A percentile compares a stretch with the other conserved stretches of the same genome.
Conservation (phyloP, 768 basidiomycete species). For the Glaciozyma antarctica region DNA sequence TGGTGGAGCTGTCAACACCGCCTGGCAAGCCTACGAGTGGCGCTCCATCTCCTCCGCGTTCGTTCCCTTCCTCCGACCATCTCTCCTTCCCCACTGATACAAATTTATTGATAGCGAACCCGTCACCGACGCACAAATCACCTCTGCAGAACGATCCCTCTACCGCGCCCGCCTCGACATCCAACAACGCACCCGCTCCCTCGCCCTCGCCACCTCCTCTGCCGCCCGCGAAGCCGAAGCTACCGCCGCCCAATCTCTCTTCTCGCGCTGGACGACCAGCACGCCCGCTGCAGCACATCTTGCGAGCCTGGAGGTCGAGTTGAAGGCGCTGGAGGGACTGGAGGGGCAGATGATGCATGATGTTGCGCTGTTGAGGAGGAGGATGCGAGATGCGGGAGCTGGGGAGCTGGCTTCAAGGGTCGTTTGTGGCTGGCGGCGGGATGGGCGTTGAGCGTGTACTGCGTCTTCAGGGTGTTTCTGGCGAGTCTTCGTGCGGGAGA, state of each 20-base stretch:
- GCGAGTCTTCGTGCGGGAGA: slow-evolving; percentile 8
- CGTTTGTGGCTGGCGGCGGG: slow-evolving; percentile 28
- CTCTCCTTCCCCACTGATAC: neutral
- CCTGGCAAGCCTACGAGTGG: slow-evolving; percentile 37
- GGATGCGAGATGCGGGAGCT: slow-evolving; percentile 32
- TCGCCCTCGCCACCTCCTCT: slow-evolving; percentile 22
- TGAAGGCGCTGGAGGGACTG: slow-evolving; percentile 28
- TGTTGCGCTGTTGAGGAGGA: slow-evolving; percentile 23
- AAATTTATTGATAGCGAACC: slow-evolving; percentile 5
- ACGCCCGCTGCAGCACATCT: slow-evolving; percentile 16
- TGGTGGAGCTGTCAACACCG: slow-evolving; percentile 35
- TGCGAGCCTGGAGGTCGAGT: slow-evolving; percentile 32
- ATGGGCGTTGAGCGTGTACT: slow-evolving; percentile 34
- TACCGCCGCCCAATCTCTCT: slow-evolving; percentile 13
- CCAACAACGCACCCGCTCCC: slow-evolving; percentile 18
- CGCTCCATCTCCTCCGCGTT: slow-evolving; percentile 27
- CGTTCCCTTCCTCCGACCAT: neutral
- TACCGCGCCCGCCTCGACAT: slow-evolving; percentile 32
- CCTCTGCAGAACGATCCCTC: slow-evolving; percentile 29
- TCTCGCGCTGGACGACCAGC: slow-evolving; percentile 19
- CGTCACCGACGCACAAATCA: slow-evolving; percentile 32
- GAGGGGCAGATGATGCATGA: slow-evolving; percentile 33
- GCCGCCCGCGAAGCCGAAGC: slow-evolving; percentile 24
- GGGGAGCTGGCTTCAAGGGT: slow-evolving; percentile 29
- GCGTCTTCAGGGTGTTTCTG: slow-evolving; percentile 31